phyloP scores from a whole-genome alignment of 1,139 yeast species.

The Kodamaea derodonti region DNA sequence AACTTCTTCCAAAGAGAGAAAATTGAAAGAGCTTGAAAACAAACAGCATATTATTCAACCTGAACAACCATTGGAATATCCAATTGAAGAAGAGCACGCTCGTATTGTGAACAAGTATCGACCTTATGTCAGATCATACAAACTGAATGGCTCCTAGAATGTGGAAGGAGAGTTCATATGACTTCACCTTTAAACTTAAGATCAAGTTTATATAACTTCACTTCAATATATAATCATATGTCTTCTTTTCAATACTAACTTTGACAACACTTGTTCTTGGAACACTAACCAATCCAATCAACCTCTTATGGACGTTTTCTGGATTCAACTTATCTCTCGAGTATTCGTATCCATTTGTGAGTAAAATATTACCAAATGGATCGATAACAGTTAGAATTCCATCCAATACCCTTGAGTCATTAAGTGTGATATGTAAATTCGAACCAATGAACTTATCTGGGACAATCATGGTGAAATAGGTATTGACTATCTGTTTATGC shows the following conservation, averaged over 20 bases:
- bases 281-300: conserved; percentile 45
- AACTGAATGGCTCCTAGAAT: background rate
- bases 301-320: conserved; percentile 26
- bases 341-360: conserved; percentile 35
- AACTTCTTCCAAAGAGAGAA: background rate
- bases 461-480: conserved; percentile 1
- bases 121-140: background rate
- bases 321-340: conserved; percentile 25
- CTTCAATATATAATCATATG: background rate
- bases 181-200: too few relatives aligned
- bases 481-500: background rate
- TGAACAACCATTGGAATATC: background rate
- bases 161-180: background rate
- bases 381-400: conserved; percentile 43
- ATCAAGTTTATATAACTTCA: too few relatives aligned
- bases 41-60: too few relatives aligned
- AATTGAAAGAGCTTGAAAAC: background rate
- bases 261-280: conserved; percentile 30
- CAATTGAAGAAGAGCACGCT: background rate
- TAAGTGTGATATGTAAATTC: conserved; percentile 25
- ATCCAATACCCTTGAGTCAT: conserved; percentile 31
- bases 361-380: conserved; percentile 43
- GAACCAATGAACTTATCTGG: conserved; percentile 34
- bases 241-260: conserved; percentile 19
- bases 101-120: background rate